Evolutionary conservation across 2,329 filamentous ascomycete genomes (phyloP), one percentile per base, ranked within the genome.

Genomic region (Fusarium sp.): DNA sequence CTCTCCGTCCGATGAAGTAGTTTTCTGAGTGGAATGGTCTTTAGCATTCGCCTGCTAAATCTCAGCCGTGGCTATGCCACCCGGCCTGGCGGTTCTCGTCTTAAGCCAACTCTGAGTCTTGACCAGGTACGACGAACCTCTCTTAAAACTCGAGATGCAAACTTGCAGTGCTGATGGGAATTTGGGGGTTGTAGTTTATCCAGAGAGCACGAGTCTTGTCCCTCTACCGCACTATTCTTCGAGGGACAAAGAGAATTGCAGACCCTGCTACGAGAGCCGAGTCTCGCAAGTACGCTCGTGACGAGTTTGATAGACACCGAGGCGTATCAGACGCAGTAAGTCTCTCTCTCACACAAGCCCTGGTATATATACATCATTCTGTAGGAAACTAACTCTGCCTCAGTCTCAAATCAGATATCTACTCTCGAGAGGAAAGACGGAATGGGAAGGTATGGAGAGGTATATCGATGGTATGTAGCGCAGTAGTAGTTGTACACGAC

Each of bases 351-450:
- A 10, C 9, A 18, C 5, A 16, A 7, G n/a, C 4, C 20, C 14
- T 10, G 10, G 16, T 18, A 11, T 38, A 44, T 23, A 23, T 23
- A 42, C 18, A 50, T 11, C 40, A 50, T 9, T 4, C 27, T 29
- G 14, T 5, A 38, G 38, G 14, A n/a, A 11, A 11, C 60, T 74
- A n/a, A 72, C 58, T 57, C 56, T 23, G 20, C 11, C 9, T 27
- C 20, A 88, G 86, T 78, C 79, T 68, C 88, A 90, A 72, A 87
- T 90, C 69, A 83, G 86, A 62, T 90, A 90, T 76, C 82, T 90
- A 36, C 77, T 90, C 62, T 89, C 87, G 9, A 89, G 85, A 4
- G 88, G 88, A 58, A 90, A 88, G 79, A 88, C 87, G 25, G 85
- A 90, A 74, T 90, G 88, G 87, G 86, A 90, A 72, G 82, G 77